Base-by-base conservation (phyloP, 2,329 filamentous ascomycete genomes). In the Ceratocystis alfenasii region DNA sequence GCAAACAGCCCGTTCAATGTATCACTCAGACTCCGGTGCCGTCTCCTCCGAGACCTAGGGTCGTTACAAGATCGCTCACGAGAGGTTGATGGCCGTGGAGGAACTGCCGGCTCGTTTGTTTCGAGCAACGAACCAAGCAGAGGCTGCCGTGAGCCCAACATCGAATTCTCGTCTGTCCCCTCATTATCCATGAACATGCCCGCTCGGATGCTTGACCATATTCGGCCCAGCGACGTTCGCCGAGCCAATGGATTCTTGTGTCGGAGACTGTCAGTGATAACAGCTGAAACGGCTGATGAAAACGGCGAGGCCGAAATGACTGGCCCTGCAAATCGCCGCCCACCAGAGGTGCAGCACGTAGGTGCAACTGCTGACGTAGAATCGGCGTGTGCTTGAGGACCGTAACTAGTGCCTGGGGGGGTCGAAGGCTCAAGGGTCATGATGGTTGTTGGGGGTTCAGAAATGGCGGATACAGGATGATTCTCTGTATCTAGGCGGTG, bases 231-330 rank as follows among this genome's bases (percentile, higher is more conserved):
- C 7, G 79, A 80, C 8, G 78, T 76, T 65, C 75, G 77, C 50
- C 76, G 76, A 5, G 76, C 68, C 22, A 75, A 70, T 0, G 76
- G 72, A 41, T 72, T 73, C 30, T 78, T 76, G 17, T 78, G 75
- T 10, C 79, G 75, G 1, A 83, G 75, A 36, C 78, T 80, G 69
- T 85, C 82, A 53, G 81, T 80, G 55, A 85, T 80, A 0, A 83
- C 81, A 0, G 81, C 80, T 20, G 78, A 82, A 46, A 85, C 80
- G 1, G 83, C 84, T 0, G 82, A 83, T 1, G 82, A 83, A 44
- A 85, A 76, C 0, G 83, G 83, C 0, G 82, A 84, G 10, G 83
- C 82, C 2, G 82, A 84, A 68, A 84, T 82, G 46, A 85, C 78
- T 1, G 79, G 77, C 41, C 78, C 78, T 33, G 77, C 74, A 68